Base-by-base conservation (phyloP, 2,329 filamentous ascomycete genomes). In the Phoma herbarum region DNA sequence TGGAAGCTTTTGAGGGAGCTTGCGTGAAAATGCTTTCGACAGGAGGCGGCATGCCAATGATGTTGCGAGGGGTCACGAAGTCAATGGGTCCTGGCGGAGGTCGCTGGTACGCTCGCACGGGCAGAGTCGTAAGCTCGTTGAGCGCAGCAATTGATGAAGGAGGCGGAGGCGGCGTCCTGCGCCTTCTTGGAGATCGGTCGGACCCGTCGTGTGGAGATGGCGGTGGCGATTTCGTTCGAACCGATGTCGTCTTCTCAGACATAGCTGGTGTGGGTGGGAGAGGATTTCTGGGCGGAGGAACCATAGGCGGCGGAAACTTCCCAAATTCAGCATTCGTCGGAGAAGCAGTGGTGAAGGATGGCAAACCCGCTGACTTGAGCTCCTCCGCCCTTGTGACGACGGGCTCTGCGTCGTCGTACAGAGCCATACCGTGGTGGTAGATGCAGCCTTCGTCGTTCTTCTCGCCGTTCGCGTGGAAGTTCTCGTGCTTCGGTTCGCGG, bases 401-500 rank as follows among this genome's bases (percentile, higher is more conserved):
- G 29, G 71, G 59, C 59, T 73, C 68, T 54, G 74, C 73, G 66
- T 85, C 80, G 20, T 82, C 80, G 66, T 83, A 84, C 26, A 86
- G 68, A 44, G 82, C 80, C 29, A 80, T 67, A 8, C 83, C 84
- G 25, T 77, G 72, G 37, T 82, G 79, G 63, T 83, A 85, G n/a
- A 82, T 72, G 65, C 80, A 83, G 10, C 78, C 79, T 48, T 79
- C 77, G 56, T 83, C 81, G 39, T 75, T 72, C 48, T 65, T 68
- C 43, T 82, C 81, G 33, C 78, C 76, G 3, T 79, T 77, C 8
- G 65, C 53, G 22, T 72, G 70, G 67, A 83, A 81, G 52, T 69
- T 70, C 48, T 75, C 74, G 56, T 84, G 82, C 14, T 81, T 81
- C 14, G 80, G 75, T 67, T 85, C 83, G n/a, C 83, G 80, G 45